phyloP scores from a whole-genome alignment of 768 basidiomycete genomes.

The Leccinum barrowsii region DNA sequence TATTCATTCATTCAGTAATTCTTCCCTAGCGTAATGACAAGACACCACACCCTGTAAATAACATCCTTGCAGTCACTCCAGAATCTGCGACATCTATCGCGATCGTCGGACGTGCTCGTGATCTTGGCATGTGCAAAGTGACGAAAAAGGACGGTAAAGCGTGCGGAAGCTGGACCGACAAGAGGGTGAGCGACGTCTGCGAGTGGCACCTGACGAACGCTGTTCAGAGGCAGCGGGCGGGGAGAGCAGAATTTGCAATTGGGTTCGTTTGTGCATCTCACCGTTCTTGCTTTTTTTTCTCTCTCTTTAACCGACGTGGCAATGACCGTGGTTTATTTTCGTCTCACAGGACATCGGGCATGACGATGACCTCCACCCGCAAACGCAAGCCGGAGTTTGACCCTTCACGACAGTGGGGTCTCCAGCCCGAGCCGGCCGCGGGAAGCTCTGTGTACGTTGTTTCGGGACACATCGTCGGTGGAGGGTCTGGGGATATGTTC shows the following conservation, averaged over 20 bases:
- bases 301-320: neutral
- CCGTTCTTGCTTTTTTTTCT: neutral
- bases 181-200: constrained; percentile 80
- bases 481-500: constrained; percentile 41
- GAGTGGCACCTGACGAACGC: constrained; percentile 89
- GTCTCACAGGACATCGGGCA: constrained; percentile 63
- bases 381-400: constrained; percentile 59
- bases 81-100: constrained; percentile 74
- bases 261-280: constrained; percentile 49
- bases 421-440: constrained; percentile 48
- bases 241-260: constrained; percentile 79
- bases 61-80: constrained; percentile 86
- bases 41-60: constrained; percentile 71
- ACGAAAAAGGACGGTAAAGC: constrained; percentile 72
- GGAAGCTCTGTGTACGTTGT: constrained; percentile 70
- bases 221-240: constrained; percentile 67
- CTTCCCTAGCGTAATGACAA: constrained; percentile 32
- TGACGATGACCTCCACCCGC: constrained; percentile 46
- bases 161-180: constrained; percentile 91
- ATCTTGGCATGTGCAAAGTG: constrained; percentile 84
- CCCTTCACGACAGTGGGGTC: constrained; percentile 70
- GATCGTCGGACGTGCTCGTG: constrained; percentile 81
- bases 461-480: constrained; percentile 70
- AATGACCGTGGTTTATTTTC: neutral
- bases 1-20: neutral